Evolutionary conservation across 495 filamentous ascomycete species (phyloP).

Genomic region (Xylaria acuta): DNA sequence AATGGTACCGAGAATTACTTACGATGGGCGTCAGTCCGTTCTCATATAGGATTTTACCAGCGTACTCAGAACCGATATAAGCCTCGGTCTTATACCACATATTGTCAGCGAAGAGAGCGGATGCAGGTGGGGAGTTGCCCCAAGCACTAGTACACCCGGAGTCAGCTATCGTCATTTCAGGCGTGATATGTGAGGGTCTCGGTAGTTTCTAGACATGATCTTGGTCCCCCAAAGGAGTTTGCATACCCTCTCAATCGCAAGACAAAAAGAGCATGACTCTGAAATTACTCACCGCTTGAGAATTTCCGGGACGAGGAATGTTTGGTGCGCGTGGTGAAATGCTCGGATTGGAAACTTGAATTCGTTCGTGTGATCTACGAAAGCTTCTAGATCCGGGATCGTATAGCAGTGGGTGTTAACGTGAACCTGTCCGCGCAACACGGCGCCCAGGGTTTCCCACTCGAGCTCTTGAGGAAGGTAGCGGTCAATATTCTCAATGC

Average conservation of each 20-base stretch:
- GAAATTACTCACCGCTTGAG: slow-evolving; percentile 47
- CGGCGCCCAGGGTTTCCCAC: slow-evolving; percentile 64
- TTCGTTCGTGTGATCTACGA: slow-evolving; percentile 68
- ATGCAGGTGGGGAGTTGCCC: slow-evolving; percentile 52
- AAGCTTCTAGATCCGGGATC: slow-evolving; percentile 67
- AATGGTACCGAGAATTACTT: neutral
- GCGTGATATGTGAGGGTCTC: neutral
- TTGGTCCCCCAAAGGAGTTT: neutral
- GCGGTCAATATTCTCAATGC: slow-evolving; percentile 45
- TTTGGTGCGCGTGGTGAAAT: slow-evolving; percentile 70
- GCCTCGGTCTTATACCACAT: slow-evolving; percentile 71
- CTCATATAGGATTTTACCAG: slow-evolving; percentile 65
- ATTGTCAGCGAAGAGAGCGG: slow-evolving; percentile 64
- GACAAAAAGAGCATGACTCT: neutral
- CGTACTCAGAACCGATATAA: slow-evolving; percentile 63
- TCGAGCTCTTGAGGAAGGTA: slow-evolving; percentile 61
- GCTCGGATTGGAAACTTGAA: slow-evolving; percentile 66
- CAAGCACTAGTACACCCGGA: slow-evolving; percentile 35
- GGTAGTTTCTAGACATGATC: neutral
- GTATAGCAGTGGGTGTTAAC: slow-evolving; percentile 73
- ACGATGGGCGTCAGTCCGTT: slow-evolving; percentile 58
- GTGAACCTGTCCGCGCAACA: slow-evolving; percentile 65
- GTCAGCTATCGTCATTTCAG: neutral
- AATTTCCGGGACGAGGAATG: slow-evolving; percentile 66
- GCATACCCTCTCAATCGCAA: neutral